Conservation (phyloP, 371 early-diverging fungal genomes). For the Mucor plumbeus region DNA sequence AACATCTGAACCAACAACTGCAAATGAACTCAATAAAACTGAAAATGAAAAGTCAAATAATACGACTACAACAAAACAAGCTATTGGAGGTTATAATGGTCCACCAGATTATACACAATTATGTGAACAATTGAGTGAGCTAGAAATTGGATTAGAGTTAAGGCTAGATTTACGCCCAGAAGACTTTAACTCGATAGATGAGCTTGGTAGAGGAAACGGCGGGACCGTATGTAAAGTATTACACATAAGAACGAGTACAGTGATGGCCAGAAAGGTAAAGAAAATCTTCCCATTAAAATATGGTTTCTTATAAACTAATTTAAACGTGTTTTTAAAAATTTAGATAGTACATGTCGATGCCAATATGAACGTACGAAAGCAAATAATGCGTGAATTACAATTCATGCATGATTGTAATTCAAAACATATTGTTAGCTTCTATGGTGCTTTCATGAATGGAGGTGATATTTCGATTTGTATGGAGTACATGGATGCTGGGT, state of each 20-base stretch:
- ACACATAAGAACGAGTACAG: slow-evolving; percentile 75
- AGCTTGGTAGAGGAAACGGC: slow-evolving; percentile 88
- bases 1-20: slow-evolving; percentile 21
- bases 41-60: slow-evolving; percentile 1
- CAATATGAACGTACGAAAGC: slow-evolving; percentile 72
- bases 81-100: slow-evolving; percentile 1
- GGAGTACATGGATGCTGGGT: slow-evolving; percentile 91
- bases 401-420: slow-evolving; percentile 88
- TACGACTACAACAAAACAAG: slow-evolving; percentile 12
- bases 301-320: neutral
- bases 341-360: slow-evolving; percentile 85
- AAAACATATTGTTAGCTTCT: slow-evolving; percentile 87
- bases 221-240: slow-evolving; percentile 83
- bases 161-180: slow-evolving; percentile 81
- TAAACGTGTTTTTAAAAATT: neutral
- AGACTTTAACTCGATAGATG: slow-evolving; percentile 79
- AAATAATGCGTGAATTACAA: slow-evolving; percentile 86
- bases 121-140: slow-evolving; percentile 56
- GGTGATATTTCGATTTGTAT: slow-evolving; percentile 89
- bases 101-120: slow-evolving; percentile 42
- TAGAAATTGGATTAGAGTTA: slow-evolving; percentile 78
- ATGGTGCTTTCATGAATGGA: slow-evolving; percentile 85
- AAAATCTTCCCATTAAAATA: neutral
- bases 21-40: slow-evolving; percentile 4
- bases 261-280: slow-evolving; percentile 87